Conservation (phyloP, 108 stramenopile species). For the Ochromonas danica region DNA sequence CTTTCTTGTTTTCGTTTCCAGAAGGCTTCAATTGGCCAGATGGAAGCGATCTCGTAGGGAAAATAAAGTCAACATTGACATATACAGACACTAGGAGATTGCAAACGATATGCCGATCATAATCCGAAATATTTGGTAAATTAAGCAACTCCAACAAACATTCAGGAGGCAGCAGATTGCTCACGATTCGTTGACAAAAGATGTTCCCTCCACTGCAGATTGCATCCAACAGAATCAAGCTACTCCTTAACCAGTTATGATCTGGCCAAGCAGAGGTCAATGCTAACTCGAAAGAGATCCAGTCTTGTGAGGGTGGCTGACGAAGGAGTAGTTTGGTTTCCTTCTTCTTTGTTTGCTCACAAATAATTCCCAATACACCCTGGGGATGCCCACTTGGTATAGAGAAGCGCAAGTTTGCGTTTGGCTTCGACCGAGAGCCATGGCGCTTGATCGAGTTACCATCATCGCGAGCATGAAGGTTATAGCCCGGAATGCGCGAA, state of each 20-base stretch:
- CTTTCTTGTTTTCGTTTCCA: neutral
- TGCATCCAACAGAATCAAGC: neutral
- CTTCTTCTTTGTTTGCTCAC: neutral
- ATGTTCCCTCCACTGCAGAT: neutral
- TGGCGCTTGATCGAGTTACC: neutral
- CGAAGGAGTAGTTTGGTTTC: neutral
- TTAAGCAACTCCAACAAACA: neutral
- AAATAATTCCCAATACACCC: neutral
- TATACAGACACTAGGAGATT: neutral
- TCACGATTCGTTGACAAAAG: neutral
- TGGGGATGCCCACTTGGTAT: neutral
- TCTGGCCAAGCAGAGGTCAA: neutral
- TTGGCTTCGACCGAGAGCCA: no score
- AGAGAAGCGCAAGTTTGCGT: neutral
- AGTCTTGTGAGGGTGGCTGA: neutral
- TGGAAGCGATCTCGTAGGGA: neutral
- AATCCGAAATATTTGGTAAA: neutral
- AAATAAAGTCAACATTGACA: constrained; percentile 7
- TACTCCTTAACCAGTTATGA: constrained; percentile 1
- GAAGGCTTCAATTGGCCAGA: neutral
- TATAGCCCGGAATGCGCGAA: neutral
- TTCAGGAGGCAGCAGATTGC: constrained; percentile 4
- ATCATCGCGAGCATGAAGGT: neutral
- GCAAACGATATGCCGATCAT: neutral
- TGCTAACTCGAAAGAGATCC: neutral